A percentile compares a stretch with the other conserved stretches of the same genome.
These are phyloP conservation scores for Apiospora phragmitis DNA, from an alignment of 2,329 filamentous ascomycete species.

Conservation along the genomic window DNA sequence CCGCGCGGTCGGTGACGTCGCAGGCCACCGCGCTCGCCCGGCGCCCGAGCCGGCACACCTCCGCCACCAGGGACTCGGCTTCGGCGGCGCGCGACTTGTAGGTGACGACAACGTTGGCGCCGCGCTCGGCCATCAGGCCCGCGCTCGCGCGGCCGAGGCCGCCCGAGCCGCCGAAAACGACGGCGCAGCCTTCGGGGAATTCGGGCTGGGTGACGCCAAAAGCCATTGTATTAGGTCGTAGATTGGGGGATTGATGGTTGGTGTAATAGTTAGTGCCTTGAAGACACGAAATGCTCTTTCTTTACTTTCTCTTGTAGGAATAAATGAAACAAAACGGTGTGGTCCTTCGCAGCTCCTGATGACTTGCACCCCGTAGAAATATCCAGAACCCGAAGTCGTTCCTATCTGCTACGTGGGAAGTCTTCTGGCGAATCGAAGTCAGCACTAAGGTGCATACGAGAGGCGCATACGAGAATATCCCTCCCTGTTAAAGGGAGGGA, in stretches of 20 bases:
- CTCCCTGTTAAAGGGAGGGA: constrained; percentile 5
- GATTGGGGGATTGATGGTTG: neutral
- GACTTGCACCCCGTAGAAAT: neutral
- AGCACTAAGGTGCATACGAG: too few relatives aligned
- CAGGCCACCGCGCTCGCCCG: constrained; percentile 11
- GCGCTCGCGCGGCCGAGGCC: constrained; percentile 15
- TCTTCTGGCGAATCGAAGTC: neutral
- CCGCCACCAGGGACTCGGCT: constrained; percentile 10
- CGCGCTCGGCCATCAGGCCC: constrained; percentile 14
- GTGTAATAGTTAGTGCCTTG: neutral
- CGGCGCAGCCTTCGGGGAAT: constrained; percentile 14
- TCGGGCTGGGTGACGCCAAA: constrained; percentile 13
- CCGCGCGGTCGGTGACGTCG: constrained; percentile 9
- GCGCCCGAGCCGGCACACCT: constrained; percentile 10
- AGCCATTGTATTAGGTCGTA: neutral
- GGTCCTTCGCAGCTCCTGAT: neutral
- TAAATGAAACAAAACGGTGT: neutral
- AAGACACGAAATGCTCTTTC: neutral
- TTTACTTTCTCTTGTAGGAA: neutral
- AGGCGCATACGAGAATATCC: neutral
- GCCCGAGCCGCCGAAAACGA: constrained; percentile 13
- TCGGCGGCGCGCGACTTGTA: constrained; percentile 12
- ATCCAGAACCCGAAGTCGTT: neutral
- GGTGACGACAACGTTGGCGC: constrained; percentile 12
- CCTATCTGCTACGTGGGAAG: neutral